Evolutionary conservation across 169 alveolate genomes (phyloP), one percentile per base, ranked within the genome.

Genomic region (Cryptosporidium xiaoi): DNA sequence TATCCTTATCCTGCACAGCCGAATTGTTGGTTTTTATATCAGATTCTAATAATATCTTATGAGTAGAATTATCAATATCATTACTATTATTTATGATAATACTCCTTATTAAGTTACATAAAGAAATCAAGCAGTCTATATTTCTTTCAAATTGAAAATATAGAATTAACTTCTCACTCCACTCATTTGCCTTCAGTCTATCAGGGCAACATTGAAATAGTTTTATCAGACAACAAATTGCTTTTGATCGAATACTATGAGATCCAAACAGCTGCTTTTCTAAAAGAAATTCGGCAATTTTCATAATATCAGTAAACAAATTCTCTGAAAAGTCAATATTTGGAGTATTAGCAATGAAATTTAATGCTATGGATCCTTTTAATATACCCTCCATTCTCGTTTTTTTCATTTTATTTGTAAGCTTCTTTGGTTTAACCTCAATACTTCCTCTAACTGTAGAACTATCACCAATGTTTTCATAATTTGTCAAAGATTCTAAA

Each of bases 191-290:
- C 51, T 50, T 56, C 7, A 77, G 51, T 27, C 69, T 58, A 44
- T 77, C 87, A 60, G 87, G 87, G 27, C 77, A 77, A 31, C 87
- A 77, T 46, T 60, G 87, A 20, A 60, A 77, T 60, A 77, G 24
- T 36, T 77, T 77, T 15, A 66, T 34, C 33, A 77, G 40, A 60
- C 87, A 77, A 24, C 65, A 60, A 77, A 77, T 77, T 36, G 87
- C 87, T 24, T 77, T 77, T 18, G 87, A 77, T 27, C 87, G 65
- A 12, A 77, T 36, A 27, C 40, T 16, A 60, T 77, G 64, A 31
- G 65, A 44, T 7, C 34, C 71, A 34, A 56, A 34, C 10, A 50
- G 29, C 34, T 77, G 87, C 20, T 40, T 77, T 60, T 60, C 87
- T 13, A 27, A 13, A 7, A 71, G 71, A 16, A 60, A 7, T 27